Evolutionary conservation across 345 rosid genomes (phyloP), one percentile per base, ranked within the genome.

Genomic region (Lumnitzera racemosa): DNA sequence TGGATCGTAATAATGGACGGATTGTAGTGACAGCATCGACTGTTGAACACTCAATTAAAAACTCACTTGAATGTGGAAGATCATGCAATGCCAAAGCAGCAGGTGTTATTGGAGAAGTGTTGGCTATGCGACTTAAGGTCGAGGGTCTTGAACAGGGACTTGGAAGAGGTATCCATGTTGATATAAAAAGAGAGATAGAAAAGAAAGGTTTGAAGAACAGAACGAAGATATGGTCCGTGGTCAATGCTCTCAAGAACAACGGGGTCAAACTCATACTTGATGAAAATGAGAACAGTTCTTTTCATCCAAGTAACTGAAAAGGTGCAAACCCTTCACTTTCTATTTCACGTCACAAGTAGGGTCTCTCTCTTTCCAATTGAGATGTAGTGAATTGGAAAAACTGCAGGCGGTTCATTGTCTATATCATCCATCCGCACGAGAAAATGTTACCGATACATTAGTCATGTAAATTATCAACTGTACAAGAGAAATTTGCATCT

Each of bases 11-110:
- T 75, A 80, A 76, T n/a, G 90, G 92, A 29, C 72, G 89, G 66
- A 66, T 87, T 20, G 81, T 89, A 8, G 88, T 80, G 12, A 79
- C 87, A 51, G 86, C 96, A 16, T 85, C 91, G 24, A 82, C 96
- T 0, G 92, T 87, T 25, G 92, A 87, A 47, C 94, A 91, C 64
- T 72, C 94, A 2, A 79, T 91, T 61, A 87, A 85, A 67, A 85
- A 75, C 71, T 74, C 88, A 0, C 76, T 83, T 13, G 96, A 86
- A 71, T 89, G 95, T 56, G 85, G 88, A 5, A 85, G 95, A 51
- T 74, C 89, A 41, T 80, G 87, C 75, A 89, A 89, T 63, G 95
- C 92, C 50, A 87, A 91, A 66, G 87, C 96, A 2, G 92, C 96
- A 6, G 67, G 81, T 27, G 76, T 87, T 12, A 84, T 83, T 0